Base-by-base conservation (phyloP, 441 rosid species). In the Oxalis stricta region DNA sequence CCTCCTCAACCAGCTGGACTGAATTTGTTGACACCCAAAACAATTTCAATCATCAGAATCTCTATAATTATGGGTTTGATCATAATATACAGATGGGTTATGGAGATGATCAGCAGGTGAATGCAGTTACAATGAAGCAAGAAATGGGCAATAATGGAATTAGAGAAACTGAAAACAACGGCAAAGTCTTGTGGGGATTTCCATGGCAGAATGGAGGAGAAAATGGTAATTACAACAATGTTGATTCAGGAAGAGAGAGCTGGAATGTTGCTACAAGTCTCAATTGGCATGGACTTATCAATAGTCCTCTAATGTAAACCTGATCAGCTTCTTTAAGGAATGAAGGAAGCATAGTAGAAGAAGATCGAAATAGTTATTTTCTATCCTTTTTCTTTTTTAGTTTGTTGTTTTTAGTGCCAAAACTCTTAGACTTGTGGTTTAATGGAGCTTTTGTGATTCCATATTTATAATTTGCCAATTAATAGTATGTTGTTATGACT, bases 181-280 rank as follows among this genome's bases (percentile, higher is more conserved):
- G n/a, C n/a, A 72, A 59, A 64, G 36, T 66, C 23, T 52, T 79
- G 46, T 71, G 68, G 81, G 95, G 85, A 4, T 69, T 69, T 34
- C 97, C 89, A 10, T 84, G 97, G 93, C 89, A 79, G 60, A 70
- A 52, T 75, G 84, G 76, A 29, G 77, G 66, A 34, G 46, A 53
- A 24, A 43, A 47, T 55, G 33, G 48, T 11, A 41, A 46, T 36
- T 45, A 60, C 48, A 59, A 41, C 33, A 80, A 68, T 32, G 52
- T 60, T 60, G 78, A 71, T 61, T 54, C 80, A 10, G 79, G 69
- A 43, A 64, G 70, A 58, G 96, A 69, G 38, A 79, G 58, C 71
- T 79, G 94, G 91, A 79, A 60, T 61, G 77, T n/a, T n/a, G n/a
- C n/a, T n/a, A n/a, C n/a, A n/a, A n/a, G 71, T 29, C 33, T 77